phyloP scores from a whole-genome alignment of 768 basidiomycete species.

The Mrakia frigida region DNA sequence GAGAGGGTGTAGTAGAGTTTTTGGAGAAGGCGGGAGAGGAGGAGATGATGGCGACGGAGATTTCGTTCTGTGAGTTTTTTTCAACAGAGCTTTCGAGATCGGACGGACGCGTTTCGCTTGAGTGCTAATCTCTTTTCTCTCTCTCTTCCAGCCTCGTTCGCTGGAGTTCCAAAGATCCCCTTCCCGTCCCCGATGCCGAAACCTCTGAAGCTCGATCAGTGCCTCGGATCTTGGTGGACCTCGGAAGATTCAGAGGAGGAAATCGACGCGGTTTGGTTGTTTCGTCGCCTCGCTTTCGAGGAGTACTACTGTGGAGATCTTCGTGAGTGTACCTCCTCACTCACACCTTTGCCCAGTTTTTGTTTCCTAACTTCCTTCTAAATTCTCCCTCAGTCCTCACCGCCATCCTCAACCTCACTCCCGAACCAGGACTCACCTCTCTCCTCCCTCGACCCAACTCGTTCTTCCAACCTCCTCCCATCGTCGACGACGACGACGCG shows the following conservation, averaged over 20 bases:
- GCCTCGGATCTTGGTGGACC: constrained; percentile 36
- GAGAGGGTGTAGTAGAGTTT: constrained; percentile 18
- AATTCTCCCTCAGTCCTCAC: constrained; percentile 36
- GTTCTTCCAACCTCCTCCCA: background rate
- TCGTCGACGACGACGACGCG: background rate
- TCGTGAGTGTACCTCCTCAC: constrained; percentile 2
- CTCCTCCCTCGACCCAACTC: constrained; percentile 43
- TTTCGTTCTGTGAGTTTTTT: constrained; percentile 25
- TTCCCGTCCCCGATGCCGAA: background rate
- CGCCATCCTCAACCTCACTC: constrained; percentile 42
- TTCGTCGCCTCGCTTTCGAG: constrained; percentile 45
- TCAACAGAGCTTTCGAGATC: too few species aligned
- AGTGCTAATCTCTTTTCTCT: constrained; percentile 19
- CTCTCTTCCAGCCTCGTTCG: constrained; percentile 13
- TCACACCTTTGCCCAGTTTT: background rate
- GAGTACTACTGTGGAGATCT: constrained; percentile 46
- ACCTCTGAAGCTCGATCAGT: constrained; percentile 35
- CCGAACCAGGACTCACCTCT: constrained; percentile 43
- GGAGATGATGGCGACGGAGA: constrained; percentile 11
- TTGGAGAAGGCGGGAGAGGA: constrained; percentile 27
- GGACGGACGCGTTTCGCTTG: background rate
- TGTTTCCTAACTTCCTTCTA: background rate
- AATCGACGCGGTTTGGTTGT: constrained; percentile 39
- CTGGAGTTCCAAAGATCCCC: background rate
- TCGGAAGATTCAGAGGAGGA: constrained; percentile 14